Percentiles rank a stretch among this genome's conserved stretches.
Conservation (phyloP, 2,329 filamentous ascomycete species). For the Pseudocercospora cruenta region DNA sequence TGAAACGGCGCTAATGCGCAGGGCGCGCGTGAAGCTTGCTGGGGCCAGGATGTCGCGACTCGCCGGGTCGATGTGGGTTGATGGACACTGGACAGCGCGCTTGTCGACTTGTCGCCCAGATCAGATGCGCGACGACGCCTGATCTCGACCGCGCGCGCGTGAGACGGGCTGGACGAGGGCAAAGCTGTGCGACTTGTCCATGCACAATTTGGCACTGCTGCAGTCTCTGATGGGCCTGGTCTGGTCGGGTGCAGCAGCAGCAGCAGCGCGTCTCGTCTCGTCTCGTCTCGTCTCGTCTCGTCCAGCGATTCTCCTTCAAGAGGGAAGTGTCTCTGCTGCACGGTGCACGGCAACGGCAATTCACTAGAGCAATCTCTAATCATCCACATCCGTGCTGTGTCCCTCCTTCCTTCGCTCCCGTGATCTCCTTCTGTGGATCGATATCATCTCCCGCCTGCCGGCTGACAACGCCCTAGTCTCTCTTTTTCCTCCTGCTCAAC, state of each 20-base stretch:
- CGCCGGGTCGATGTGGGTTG: not conserved
- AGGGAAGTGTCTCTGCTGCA: no score
- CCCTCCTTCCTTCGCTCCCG: not conserved
- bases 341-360: no score
- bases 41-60: not conserved
- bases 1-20: slow-evolving; percentile 7
- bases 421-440: not conserved
- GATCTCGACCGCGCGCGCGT: not conserved
- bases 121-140: not conserved
- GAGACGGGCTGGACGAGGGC: not conserved
- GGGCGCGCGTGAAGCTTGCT: not conserved
- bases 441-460: not conserved
- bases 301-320: not conserved
- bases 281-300: not conserved
- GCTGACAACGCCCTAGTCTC: not conserved
- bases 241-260: not conserved
- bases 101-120: not conserved
- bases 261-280: not conserved
- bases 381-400: not conserved
- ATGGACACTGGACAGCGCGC: not conserved
- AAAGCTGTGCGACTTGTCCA: not conserved
- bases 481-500: not conserved
- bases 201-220: not conserved
- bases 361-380: not conserved
- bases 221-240: not conserved